Evolutionary conservation across 169 alveolate species (phyloP).

Genomic region (Cryptosporidium baileyi): DNA sequence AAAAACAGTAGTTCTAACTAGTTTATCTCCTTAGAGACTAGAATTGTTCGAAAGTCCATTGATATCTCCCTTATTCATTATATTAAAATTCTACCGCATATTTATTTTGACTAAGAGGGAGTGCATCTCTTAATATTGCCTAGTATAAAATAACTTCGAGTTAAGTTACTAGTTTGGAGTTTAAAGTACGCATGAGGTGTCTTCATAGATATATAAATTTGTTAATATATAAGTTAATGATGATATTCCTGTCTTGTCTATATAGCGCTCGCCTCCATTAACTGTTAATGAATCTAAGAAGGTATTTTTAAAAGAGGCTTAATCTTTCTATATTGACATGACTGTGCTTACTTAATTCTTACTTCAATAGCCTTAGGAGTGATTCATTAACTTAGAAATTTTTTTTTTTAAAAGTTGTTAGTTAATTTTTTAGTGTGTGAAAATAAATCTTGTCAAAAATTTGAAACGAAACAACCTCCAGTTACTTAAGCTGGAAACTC

Average conservation of each 20-base stretch:
- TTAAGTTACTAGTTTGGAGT: background rate
- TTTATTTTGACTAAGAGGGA: constrained; percentile 2
- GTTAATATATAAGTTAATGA: background rate
- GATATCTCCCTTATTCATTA: constrained; percentile 36
- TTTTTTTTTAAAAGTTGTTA: no score
- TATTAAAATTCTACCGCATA: constrained; percentile 53
- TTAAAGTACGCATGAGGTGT: constrained; percentile 44
- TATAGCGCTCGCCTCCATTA: constrained; percentile 56
- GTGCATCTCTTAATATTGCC: constrained; percentile 51
- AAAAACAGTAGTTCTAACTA: no score
- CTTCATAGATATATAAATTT: constrained; percentile 41
- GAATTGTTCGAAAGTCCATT: constrained; percentile 4
- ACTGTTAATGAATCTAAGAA: no score
- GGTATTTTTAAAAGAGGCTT: no score
- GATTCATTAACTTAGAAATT: no score
- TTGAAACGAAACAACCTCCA: no score
- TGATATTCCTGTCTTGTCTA: constrained; percentile 50
- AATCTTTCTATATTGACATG: no score
- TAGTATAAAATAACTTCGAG: constrained; percentile 37
- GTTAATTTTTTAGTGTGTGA: no score
- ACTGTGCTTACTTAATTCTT: no score
- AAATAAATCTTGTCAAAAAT: no score
- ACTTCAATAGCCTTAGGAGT: no score
- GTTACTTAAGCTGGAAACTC: no score
- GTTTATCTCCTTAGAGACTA: constrained; percentile 12